Evolutionary conservation across 371 early-diverging fungal genomes (phyloP).

Genomic region (Lichtheimia corymbifera): DNA sequence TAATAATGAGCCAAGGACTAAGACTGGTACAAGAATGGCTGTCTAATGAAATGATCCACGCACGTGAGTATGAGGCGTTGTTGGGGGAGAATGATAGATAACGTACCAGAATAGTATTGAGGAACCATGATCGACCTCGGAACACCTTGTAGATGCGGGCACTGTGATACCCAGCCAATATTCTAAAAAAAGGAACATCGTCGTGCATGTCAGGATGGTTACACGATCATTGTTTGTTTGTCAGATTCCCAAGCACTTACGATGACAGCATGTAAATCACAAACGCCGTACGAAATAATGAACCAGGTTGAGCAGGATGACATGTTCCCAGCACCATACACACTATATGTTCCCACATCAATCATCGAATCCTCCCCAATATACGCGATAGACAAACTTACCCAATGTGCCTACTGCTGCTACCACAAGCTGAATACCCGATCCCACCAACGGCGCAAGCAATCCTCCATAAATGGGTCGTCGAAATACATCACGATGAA

Average conservation of each 20-base stretch:
- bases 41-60: conserved; percentile 22
- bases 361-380: neutral
- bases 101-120: conserved; percentile 43
- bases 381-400: conserved; percentile 4
- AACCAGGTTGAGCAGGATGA: conserved; percentile 42
- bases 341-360: neutral
- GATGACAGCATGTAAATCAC: conserved; percentile 25
- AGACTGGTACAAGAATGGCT: conserved; percentile 29
- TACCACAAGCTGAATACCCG: conserved; percentile 37
- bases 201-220: too few relatives aligned
- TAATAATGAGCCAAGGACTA: conserved; percentile 21
- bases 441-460: conserved; percentile 45
- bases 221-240: too few relatives aligned
- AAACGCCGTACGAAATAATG: conserved; percentile 24
- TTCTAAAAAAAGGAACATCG: conserved; percentile 12
- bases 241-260: conserved; percentile 14
- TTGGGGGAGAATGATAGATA: too few relatives aligned
- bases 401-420: conserved; percentile 21
- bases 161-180: conserved; percentile 38
- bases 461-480: conserved; percentile 50
- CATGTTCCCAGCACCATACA: conserved; percentile 12
- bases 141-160: conserved; percentile 48
- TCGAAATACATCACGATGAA: conserved; percentile 49
- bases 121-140: conserved; percentile 45
- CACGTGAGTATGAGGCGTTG: too few relatives aligned